Evolutionary conservation across 768 basidiomycete genomes (phyloP), one percentile per base, ranked within the genome.

Genomic region (Tephrocybe sp.): DNA sequence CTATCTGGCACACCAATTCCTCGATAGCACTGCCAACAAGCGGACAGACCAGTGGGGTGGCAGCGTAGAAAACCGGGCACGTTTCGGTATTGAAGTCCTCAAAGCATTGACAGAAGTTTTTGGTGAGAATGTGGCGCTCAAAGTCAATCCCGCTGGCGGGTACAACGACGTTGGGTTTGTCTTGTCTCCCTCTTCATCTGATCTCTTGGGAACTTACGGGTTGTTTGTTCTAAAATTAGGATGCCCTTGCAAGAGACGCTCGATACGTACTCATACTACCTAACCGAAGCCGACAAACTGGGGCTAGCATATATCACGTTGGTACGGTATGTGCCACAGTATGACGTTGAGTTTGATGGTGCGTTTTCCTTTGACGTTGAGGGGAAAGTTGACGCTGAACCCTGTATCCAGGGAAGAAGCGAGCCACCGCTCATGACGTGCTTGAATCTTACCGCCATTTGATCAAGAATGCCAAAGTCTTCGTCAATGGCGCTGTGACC

Each of bases 11-110:
- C 64, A 74, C 48, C 79, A 83, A 51, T 82, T 83, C 69, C 61
- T 80, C 15, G 77, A 82, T 49, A 64, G 59, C 40, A 69, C 60
- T 2, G 61, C 74, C 16, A 83, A 84, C 64, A 57, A 70, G 30
- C 74, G 82, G 16, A 79, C 74, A 12, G 83, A 83, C 64, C 60
- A 73, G 45, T 87, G 78, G 70, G 84, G 84, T 8, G 85, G 84
- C 4, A 76, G 73, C 32, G 51, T 77, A 34, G 78, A 82, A 63
- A 82, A 82, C 60, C 74, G 84, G n/a, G 60, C 72, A 1, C 66
- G 80, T 3, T 83, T 86, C 59, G 69, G 67, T 0, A 69, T 81
- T 4, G 78, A 82, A 59, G 69, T 79, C 36, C 59, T 81, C 18
- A 75, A 78, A 47, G 77, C 70, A 3, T 49, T 65, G 18, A 51